phyloP scores from a whole-genome alignment of 2,329 filamentous ascomycete genomes.

The Exophiala viscosa region DNA sequence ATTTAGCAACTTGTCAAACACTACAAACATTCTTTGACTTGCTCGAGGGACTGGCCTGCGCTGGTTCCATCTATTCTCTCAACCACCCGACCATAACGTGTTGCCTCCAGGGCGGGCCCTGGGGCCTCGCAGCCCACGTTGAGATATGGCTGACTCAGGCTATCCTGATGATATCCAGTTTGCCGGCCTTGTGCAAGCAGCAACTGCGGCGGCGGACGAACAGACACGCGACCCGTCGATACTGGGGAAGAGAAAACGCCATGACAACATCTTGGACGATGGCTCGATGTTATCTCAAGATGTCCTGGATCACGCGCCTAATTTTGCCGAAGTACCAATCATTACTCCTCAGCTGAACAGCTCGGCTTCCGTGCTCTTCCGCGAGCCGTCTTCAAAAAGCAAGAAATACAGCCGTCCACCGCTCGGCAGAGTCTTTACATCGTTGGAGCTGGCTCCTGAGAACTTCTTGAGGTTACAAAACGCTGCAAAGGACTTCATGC shows the following conservation, averaged over 20 bases:
- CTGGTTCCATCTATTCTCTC: background rate
- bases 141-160: slow-evolving; percentile 15
- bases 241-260: slow-evolving; percentile 39
- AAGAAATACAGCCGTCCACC: slow-evolving; percentile 58
- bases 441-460: slow-evolving; percentile 54
- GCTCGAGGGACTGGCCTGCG: background rate
- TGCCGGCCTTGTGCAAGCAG: slow-evolving; percentile 45
- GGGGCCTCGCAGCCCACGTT: slow-evolving; percentile 1
- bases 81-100: background rate
- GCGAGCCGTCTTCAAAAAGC: slow-evolving; percentile 44
- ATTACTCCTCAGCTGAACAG: slow-evolving; percentile 44
- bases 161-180: slow-evolving; percentile 40
- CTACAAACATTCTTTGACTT: slow-evolving; percentile 14
- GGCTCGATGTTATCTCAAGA: slow-evolving; percentile 32
- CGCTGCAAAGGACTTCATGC: slow-evolving; percentile 56
- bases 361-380: slow-evolving; percentile 53
- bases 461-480: slow-evolving; percentile 55
- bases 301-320: slow-evolving; percentile 35
- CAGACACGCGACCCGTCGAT: slow-evolving; percentile 30
- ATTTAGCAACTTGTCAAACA: slow-evolving; percentile 17
- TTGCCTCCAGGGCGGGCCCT: slow-evolving; percentile 4
- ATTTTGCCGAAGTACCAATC: slow-evolving; percentile 8
- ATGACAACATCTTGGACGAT: slow-evolving; percentile 36
- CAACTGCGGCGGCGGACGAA: slow-evolving; percentile 42
- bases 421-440: slow-evolving; percentile 56